Conservation (phyloP, 768 basidiomycete species). For the Podaxis sp. region DNA sequence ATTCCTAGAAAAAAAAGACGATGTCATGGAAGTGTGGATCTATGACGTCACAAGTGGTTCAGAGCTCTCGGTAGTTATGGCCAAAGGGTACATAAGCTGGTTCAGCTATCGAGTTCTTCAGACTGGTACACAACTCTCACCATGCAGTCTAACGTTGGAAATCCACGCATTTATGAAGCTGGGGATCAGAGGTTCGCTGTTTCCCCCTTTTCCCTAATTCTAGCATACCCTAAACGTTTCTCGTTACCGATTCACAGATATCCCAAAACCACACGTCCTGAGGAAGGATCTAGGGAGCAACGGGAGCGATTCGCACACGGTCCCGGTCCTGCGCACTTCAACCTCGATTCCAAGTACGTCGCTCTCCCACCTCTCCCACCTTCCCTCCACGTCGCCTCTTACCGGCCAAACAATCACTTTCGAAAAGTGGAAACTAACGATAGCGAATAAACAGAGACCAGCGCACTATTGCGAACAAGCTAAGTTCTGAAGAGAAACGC, state of each 20-base stretch:
- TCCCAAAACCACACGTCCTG: conserved; percentile 12
- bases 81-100: not conserved
- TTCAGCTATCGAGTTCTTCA: not conserved
- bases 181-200: conserved; percentile 44
- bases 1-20: not conserved
- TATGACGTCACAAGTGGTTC: not conserved
- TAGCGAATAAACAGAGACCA: conserved; percentile 32
- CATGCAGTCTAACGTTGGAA: conserved; percentile 53
- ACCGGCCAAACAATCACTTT: not conserved
- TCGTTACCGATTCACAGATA: conserved; percentile 1
- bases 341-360: conserved; percentile 40
- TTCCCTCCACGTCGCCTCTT: not conserved
- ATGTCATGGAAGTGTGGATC: not conserved
- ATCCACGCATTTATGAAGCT: conserved; percentile 43
- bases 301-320: conserved; percentile 30
- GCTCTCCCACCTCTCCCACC: not conserved
- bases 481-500: conserved; percentile 29
- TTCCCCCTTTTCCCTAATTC: not conserved
- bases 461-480: conserved; percentile 39
- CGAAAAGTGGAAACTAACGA: not conserved
- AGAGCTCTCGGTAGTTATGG: not conserved
- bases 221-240: not conserved
- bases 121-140: not conserved
- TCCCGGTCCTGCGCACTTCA: conserved; percentile 33
- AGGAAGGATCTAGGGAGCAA: conserved; percentile 13